Conservation (phyloP, 2,329 filamentous ascomycete genomes). For the Sporothrix pallida region DNA sequence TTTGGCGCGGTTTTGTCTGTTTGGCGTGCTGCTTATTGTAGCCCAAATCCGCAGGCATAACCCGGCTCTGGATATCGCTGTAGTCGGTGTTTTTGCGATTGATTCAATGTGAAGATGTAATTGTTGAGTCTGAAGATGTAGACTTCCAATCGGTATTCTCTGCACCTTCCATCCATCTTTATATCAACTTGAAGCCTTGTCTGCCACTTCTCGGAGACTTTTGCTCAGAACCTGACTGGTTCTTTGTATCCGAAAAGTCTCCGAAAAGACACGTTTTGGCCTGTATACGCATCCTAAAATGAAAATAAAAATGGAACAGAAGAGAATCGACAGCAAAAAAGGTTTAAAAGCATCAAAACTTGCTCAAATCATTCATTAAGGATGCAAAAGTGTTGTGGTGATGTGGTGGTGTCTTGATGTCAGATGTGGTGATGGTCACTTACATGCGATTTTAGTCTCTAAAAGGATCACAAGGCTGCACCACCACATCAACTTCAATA, state of each 20-base stretch:
- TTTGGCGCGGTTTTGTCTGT: not conserved
- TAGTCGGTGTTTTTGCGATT: not conserved
- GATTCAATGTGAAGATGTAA: not conserved
- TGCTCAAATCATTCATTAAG: not conserved
- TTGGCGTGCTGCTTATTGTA: slow-evolving; percentile 17
- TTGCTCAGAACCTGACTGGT: slow-evolving; percentile 2
- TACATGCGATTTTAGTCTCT: not conserved
- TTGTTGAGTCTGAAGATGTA: not conserved
- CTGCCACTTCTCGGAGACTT: slow-evolving; percentile 17
- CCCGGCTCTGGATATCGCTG: not conserved
- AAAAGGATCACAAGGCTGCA: not conserved
- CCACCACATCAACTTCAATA: not conserved
- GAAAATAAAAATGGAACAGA: not conserved
- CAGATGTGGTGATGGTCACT: not conserved
- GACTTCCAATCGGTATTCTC: too few species aligned
- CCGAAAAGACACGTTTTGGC: slow-evolving; percentile 22
- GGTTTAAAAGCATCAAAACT: not conserved
- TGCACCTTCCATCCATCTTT: not conserved
- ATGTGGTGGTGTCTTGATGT: not conserved
- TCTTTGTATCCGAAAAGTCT: slow-evolving; percentile 30
- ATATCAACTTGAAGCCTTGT: not conserved
- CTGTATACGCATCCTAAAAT: not conserved
- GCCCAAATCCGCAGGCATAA: slow-evolving; percentile 10
- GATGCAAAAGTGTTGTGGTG: slow-evolving; percentile 1
- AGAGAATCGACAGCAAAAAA: not conserved